Conservation (phyloP, 192 early-diverging fungal species). For the Mortierella hygrophila region DNA sequence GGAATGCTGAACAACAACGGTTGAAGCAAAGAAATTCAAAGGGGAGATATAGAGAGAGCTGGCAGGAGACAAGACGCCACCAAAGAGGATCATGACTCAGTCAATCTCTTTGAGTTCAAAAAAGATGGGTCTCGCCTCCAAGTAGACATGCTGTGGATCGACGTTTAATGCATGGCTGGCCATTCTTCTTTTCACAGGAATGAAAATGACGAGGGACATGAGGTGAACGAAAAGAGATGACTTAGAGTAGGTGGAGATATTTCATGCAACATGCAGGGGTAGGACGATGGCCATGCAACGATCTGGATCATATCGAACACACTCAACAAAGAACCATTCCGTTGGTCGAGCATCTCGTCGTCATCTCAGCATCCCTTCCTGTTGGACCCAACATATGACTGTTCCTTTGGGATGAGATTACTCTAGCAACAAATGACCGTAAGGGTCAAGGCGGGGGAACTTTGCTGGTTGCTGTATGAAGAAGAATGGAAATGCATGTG, state of each 20-base stretch:
- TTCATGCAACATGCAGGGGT: not conserved
- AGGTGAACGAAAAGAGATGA: not conserved
- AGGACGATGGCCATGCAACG: not conserved
- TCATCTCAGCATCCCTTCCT: not conserved
- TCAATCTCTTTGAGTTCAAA: too few relatives aligned
- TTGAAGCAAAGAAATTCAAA: not conserved
- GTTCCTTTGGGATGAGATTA: too few relatives aligned
- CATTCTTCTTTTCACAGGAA: not conserved
- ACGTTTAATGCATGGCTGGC: not conserved
- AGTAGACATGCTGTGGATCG: not conserved
- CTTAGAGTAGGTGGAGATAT: not conserved
- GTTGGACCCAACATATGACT: too few relatives aligned
- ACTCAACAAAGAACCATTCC: not conserved
- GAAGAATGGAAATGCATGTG: too few relatives aligned
- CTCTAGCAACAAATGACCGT: too few relatives aligned
- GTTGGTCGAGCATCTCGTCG: not conserved
- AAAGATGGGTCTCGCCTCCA: too few relatives aligned
- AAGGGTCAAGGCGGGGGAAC: too few relatives aligned
- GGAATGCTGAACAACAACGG: not conserved
- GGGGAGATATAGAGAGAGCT: not conserved
- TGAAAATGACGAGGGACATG: not conserved
- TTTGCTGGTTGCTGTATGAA: too few relatives aligned
- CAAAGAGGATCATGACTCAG: not conserved
- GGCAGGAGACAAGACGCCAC: not conserved
- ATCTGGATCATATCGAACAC: not conserved